A percentile compares a stretch with the other conserved stretches of the same genome.
Evolutionary conservation across 352 stramenopile genomes (phyloP).

Genomic region (Elongisporangium anandrum): DNA sequence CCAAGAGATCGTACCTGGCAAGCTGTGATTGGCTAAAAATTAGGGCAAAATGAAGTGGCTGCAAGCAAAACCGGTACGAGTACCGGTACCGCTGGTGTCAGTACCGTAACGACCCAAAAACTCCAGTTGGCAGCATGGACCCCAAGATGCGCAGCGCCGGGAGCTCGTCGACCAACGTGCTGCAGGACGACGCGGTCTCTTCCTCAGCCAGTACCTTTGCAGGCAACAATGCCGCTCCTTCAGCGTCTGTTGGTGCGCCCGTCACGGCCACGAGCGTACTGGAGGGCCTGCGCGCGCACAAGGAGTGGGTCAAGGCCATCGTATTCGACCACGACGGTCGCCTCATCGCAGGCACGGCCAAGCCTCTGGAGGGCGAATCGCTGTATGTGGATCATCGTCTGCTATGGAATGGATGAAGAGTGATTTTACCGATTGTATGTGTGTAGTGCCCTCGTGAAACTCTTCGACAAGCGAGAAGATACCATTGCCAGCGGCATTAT

Average conservation of each 20-base stretch:
- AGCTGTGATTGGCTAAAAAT: not conserved
- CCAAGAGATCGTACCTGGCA: not conserved
- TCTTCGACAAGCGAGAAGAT: conserved; percentile 78
- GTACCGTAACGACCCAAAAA: too few relatives aligned
- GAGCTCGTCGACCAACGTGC: not conserved
- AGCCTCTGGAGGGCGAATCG: conserved; percentile 53
- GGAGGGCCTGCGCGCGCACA: conserved; percentile 49
- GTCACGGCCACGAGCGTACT: conserved; percentile 46
- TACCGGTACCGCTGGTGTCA: not conserved
- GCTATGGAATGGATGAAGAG: not conserved
- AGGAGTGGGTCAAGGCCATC: conserved; percentile 64
- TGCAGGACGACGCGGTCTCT: not conserved
- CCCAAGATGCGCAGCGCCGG: not conserved
- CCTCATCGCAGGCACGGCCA: conserved; percentile 47
- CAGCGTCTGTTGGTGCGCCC: not conserved
- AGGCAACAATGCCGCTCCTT: not conserved
- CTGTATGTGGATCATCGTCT: not conserved
- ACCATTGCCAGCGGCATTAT: conserved; percentile 73
- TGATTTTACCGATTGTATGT: not conserved
- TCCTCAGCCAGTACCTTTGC: not conserved
- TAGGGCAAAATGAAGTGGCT: too few relatives aligned
- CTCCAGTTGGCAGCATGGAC: not conserved
- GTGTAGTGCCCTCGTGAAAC: conserved; percentile 36
- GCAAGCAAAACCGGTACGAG: not conserved
- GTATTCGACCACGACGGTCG: conserved; percentile 55